Conservation (phyloP, 1,139 yeast genomes). For the Candida neerlandica region DNA sequence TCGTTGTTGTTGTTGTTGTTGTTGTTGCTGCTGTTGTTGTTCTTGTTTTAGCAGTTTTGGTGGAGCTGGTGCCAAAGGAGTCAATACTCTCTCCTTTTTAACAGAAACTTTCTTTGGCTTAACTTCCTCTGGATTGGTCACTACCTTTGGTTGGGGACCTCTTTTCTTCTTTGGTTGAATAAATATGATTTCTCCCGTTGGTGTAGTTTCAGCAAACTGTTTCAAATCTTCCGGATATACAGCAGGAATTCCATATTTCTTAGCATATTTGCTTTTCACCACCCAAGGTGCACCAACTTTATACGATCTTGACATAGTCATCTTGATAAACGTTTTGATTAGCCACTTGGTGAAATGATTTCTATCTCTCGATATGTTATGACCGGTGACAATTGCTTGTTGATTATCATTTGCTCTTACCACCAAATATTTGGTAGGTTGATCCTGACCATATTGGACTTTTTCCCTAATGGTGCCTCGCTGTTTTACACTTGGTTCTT, state of each 20-base stretch:
- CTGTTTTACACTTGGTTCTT: conserved; percentile 27
- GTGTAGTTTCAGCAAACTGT: conserved; percentile 43
- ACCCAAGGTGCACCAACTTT: conserved; percentile 97
- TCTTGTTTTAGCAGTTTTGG: not conserved
- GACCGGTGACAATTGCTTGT: conserved; percentile 72
- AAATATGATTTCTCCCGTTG: conserved; percentile 38
- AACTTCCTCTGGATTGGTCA: conserved; percentile 11
- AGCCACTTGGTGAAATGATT: conserved; percentile 87
- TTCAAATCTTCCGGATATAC: conserved; percentile 58
- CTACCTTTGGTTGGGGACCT: conserved; percentile 8
- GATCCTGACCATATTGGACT: conserved; percentile 57
- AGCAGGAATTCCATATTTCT: conserved; percentile 58
- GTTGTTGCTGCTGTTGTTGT: conserved; percentile 9
- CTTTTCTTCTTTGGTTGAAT: conserved; percentile 18
- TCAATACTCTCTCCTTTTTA: conserved; percentile 6
- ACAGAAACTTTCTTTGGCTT: conserved; percentile 1
- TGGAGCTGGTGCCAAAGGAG: conserved; percentile 2
- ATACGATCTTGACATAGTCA: conserved; percentile 78
- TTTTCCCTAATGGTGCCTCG: conserved; percentile 47
- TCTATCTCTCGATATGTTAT: conserved; percentile 78
- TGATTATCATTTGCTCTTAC: conserved; percentile 49
- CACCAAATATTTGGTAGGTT: conserved; percentile 66
- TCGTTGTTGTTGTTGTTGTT: not conserved
- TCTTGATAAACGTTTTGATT: conserved; percentile 84
- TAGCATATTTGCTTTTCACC: conserved; percentile 76